Conservation (phyloP, 202 grass and related monocot genomes). For the Schoenoplectus tabernaemontani region DNA sequence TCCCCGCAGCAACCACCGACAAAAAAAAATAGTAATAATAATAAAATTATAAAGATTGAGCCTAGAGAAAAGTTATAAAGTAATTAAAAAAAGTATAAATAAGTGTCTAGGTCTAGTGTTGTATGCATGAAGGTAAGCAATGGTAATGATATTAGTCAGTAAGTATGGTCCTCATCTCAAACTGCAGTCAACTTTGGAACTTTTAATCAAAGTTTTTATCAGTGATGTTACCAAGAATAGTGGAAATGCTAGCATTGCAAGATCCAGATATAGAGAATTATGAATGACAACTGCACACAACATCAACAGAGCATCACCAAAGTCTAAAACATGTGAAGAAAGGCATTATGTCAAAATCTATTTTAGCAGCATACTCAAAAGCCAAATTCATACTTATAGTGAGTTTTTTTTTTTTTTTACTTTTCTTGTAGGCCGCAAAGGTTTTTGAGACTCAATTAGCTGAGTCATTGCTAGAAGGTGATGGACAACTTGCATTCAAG, state of each 20-base stretch:
- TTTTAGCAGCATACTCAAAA: background rate
- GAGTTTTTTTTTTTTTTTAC: background rate
- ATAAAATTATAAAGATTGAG: no score
- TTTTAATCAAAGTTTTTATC: background rate
- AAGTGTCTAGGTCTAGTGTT: background rate
- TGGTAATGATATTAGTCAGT: background rate
- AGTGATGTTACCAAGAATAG: no score
- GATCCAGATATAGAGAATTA: background rate
- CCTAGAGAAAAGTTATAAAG: no score
- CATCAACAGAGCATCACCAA: background rate
- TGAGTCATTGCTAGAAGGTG: constrained; percentile 85
- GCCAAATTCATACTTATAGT: background rate
- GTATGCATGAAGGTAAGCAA: background rate
- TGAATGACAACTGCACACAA: background rate
- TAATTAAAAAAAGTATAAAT: background rate
- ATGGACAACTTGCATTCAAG: constrained; percentile 97
- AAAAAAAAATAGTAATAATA: no score
- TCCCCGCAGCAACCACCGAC: no score
- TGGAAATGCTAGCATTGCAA: background rate
- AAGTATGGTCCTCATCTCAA: background rate
- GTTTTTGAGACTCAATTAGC: constrained; percentile 88
- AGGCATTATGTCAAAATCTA: background rate
- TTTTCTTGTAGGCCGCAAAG: constrained; percentile 60
- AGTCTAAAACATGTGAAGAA: background rate
- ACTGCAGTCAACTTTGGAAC: background rate